Evolutionary conservation across 1,139 yeast species (phyloP).

Genomic region (Saccharomycopsis phalli): DNA sequence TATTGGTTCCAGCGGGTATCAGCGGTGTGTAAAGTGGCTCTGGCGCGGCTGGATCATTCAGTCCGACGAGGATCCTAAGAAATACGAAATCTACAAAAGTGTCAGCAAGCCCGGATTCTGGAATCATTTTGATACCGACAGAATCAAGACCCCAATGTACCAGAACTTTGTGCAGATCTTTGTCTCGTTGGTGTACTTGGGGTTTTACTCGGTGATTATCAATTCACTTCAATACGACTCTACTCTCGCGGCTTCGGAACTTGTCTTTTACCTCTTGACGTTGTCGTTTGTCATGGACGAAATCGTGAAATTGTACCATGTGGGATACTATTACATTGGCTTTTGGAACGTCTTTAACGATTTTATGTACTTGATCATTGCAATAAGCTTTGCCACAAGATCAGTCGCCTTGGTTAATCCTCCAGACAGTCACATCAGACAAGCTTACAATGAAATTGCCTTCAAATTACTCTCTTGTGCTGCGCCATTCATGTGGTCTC

Average conservation of each 20-base stretch:
- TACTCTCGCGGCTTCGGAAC: slow-evolving; percentile 40
- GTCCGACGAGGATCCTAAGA: slow-evolving; percentile 58
- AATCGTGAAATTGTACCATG: slow-evolving; percentile 58
- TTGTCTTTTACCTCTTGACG: slow-evolving; percentile 56
- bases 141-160: slow-evolving; percentile 77
- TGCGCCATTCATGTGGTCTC: slow-evolving; percentile 82
- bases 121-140: slow-evolving; percentile 73
- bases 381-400: slow-evolving; percentile 48
- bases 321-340: slow-evolving; percentile 63
- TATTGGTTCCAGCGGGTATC: slow-evolving; percentile 74
- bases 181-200: slow-evolving; percentile 57
- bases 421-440: slow-evolving; percentile 27
- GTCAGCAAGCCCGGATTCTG: slow-evolving; percentile 46
- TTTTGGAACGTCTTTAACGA: slow-evolving; percentile 81
- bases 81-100: slow-evolving; percentile 56
- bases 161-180: slow-evolving; percentile 66
- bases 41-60: slow-evolving; percentile 94
- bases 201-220: slow-evolving; percentile 55
- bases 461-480: slow-evolving; percentile 70
- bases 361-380: slow-evolving; percentile 48
- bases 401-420: slow-evolving; percentile 38
- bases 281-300: slow-evolving; percentile 63
- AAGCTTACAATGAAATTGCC: slow-evolving; percentile 51
- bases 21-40: slow-evolving; percentile 79
- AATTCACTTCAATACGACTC: slow-evolving; percentile 36